These are phyloP conservation scores for Trametes coccinea DNA, from an alignment of 768 basidiomycete genomes.

Conservation along the genomic window DNA sequence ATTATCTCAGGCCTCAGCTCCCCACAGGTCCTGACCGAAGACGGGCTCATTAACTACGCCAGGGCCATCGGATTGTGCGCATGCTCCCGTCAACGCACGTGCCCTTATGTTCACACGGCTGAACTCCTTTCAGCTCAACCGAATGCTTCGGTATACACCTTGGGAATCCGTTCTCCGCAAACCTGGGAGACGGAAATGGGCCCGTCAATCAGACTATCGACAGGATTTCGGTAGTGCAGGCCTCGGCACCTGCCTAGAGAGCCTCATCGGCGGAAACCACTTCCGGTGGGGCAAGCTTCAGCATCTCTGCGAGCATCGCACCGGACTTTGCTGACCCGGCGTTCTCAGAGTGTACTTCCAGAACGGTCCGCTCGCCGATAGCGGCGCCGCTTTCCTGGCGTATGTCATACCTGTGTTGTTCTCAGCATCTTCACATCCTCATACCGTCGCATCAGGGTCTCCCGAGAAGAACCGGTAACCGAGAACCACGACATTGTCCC, in stretches of 20 bases:
- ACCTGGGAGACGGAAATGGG: slow-evolving; percentile 52
- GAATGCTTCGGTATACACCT: slow-evolving; percentile 43
- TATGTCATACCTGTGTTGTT: slow-evolving; percentile 32
- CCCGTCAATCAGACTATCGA: slow-evolving; percentile 46
- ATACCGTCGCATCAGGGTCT: slow-evolving; percentile 37
- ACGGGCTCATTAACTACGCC: slow-evolving; percentile 60
- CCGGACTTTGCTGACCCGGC: neutral
- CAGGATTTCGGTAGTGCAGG: slow-evolving; percentile 38
- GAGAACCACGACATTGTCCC: slow-evolving; percentile 44
- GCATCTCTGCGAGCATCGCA: neutral
- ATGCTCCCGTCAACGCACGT: neutral
- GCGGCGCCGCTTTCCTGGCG: slow-evolving; percentile 58
- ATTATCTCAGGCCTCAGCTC: slow-evolving; percentile 70
- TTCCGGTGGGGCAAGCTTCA: slow-evolving; percentile 37
- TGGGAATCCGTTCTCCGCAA: slow-evolving; percentile 41
- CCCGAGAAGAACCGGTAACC: slow-evolving; percentile 43
- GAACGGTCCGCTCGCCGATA: slow-evolving; percentile 54
- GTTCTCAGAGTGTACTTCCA: slow-evolving; percentile 52
- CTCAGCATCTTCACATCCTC: neutral
- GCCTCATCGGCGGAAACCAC: slow-evolving; percentile 48
- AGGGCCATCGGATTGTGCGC: slow-evolving; percentile 63
- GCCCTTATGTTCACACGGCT: slow-evolving; percentile 27
- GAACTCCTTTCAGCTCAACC: slow-evolving; percentile 38
- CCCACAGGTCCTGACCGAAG: slow-evolving; percentile 52
- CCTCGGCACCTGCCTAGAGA: slow-evolving; percentile 49